A percentile compares a stretch with the other conserved stretches of the same genome.
Conservation (phyloP, 2,329 filamentous ascomycete genomes). For the Raffaelea ambrosiae region DNA sequence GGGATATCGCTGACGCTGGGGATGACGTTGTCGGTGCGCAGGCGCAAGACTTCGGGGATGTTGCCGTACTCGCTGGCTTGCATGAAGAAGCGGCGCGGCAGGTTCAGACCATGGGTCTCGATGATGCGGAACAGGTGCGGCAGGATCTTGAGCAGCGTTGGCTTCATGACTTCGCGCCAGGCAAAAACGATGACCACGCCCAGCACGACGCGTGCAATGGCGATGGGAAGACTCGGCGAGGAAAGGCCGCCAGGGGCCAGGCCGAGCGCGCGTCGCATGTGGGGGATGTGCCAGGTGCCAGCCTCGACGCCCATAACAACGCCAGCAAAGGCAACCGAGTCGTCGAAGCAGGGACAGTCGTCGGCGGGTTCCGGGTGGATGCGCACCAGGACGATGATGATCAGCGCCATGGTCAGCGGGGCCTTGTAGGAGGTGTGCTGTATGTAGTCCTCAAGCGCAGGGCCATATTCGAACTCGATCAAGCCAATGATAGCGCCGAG, state of each 20-base stretch:
- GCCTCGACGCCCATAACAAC: slow-evolving; percentile 79
- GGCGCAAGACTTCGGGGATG: slow-evolving; percentile 62
- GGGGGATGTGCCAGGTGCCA: slow-evolving; percentile 74
- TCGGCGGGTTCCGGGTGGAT: slow-evolving; percentile 94
- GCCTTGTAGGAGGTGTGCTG: slow-evolving; percentile 55
- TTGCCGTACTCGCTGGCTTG: slow-evolving; percentile 84
- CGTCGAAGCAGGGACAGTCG: slow-evolving; percentile 94
- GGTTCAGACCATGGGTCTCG: slow-evolving; percentile 66
- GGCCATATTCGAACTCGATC: slow-evolving; percentile 51
- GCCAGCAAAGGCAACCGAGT: slow-evolving; percentile 87
- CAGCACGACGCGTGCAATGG: slow-evolving; percentile 60
- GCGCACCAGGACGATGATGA: slow-evolving; percentile 69
- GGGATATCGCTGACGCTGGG: slow-evolving; percentile 85
- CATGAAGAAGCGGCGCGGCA: slow-evolving; percentile 86
- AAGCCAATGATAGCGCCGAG: slow-evolving; percentile 61
- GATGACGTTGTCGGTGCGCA: slow-evolving; percentile 74
- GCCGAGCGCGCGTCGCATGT: slow-evolving; percentile 35
- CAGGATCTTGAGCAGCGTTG: slow-evolving; percentile 63
- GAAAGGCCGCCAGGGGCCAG: slow-evolving; percentile 54
- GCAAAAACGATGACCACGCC: slow-evolving; percentile 79
- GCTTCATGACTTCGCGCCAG: slow-evolving; percentile 89
- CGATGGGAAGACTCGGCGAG: slow-evolving; percentile 56
- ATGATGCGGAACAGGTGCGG: slow-evolving; percentile 83
- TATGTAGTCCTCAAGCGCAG: slow-evolving; percentile 62
- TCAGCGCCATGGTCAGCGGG: slow-evolving; percentile 52